Base-by-base conservation (phyloP, 202 grass and related monocot species). In the Eragrostis tef region DNA sequence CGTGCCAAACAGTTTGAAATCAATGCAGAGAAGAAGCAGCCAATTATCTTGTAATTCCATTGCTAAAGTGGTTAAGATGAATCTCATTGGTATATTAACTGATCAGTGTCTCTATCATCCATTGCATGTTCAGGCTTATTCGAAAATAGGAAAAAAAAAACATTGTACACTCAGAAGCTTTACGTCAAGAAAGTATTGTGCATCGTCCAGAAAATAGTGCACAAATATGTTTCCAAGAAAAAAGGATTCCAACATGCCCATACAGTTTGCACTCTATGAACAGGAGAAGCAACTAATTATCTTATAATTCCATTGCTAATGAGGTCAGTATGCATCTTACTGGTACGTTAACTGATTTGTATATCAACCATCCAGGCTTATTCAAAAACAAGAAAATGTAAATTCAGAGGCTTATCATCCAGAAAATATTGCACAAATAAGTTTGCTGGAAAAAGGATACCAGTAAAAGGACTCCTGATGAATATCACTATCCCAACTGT, bases 391-490 rank as follows among this genome's bases (percentile, higher is more conserved):
- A 39, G 34, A 76, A 11, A 39, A 51, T 45, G 7, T 16, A 41
- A 36, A 31, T 13, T 65, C 26, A 74, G 11, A 36, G 47, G 26
- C 48, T 67, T 21, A 36, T 79, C 31, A 5, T 36, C 62, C 27
- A 73, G 24, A 53, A 36, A 73, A 84, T 19, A 46, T 59, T 69
- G 62, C 17, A 59, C 14, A 13, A 47, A 80, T 64, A 25, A 11
- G 12, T n/a, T n/a, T 36, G 47, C 44, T 12, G 39, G 51, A 73
- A 73, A 61, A 58, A 41, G 14, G 50, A 6, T 48, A 39, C 34
- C 36, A 67, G 50, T 14, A 36, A 11, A 67, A 41, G 8, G 15
- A 72, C 45, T 82, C 5, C 3, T 0, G 3, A 56, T 73, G 39
- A 74, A 7, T 31, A 53, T 43, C 47, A 68, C 29, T 45, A 62